These are phyloP conservation scores for Aureobasidium sp. DNA, from an alignment of 2,329 filamentous ascomycete genomes.

Conservation along the genomic window DNA sequence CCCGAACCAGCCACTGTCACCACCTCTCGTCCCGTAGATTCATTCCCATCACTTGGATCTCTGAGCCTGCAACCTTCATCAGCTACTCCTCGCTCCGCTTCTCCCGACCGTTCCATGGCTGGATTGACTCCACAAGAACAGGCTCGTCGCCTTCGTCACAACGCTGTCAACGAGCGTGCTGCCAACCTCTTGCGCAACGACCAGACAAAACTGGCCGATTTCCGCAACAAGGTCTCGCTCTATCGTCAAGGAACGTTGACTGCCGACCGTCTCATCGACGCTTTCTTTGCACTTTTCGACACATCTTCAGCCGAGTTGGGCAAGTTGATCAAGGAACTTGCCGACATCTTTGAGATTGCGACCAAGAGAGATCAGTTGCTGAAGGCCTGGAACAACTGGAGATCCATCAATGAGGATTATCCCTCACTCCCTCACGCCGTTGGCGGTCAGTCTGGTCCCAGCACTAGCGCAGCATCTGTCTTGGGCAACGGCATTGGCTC, in stretches of 20 bases:
- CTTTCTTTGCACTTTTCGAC: constrained; percentile 79
- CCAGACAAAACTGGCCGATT: constrained; percentile 61
- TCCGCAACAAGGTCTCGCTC: constrained; percentile 70
- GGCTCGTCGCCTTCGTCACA: constrained; percentile 70
- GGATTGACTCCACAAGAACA: constrained; percentile 66
- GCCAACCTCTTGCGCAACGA: constrained; percentile 74
- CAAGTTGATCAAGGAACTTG: constrained; percentile 82
- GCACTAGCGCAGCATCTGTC: constrained; percentile 42
- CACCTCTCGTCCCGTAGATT: constrained; percentile 26
- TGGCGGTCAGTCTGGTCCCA: constrained; percentile 49
- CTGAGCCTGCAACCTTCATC: constrained; percentile 17
- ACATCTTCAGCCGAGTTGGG: constrained; percentile 72
- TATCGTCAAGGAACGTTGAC: constrained; percentile 64
- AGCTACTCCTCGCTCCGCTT: constrained; percentile 28
- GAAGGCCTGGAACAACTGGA: constrained; percentile 90
- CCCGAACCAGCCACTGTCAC: constrained; percentile 31
- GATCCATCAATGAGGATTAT: constrained; percentile 92
- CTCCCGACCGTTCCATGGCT: constrained; percentile 24
- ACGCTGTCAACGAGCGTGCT: constrained; percentile 78
- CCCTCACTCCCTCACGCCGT: constrained; percentile 72
- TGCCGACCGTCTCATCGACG: constrained; percentile 71
- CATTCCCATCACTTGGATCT: constrained; percentile 9
- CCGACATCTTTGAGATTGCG: constrained; percentile 84
- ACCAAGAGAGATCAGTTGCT: constrained; percentile 64
- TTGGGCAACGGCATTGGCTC: constrained; percentile 47